phyloP scores from a whole-genome alignment of 805 yeast species.

The Candida andamanensis region DNA sequence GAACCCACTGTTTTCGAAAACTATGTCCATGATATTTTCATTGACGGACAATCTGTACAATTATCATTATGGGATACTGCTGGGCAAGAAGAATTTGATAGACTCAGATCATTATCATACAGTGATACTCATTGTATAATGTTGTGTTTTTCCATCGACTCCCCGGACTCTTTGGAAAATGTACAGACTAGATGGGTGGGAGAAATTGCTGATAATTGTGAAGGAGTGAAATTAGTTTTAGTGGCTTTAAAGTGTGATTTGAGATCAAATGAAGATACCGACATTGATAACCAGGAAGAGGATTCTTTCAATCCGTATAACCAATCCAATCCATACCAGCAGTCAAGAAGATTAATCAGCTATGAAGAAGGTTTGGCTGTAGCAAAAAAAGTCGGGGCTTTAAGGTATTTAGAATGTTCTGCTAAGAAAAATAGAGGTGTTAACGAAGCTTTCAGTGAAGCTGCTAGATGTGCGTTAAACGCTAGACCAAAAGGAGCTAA shows the following conservation, averaged over 20 bases:
- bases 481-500: slow-evolving; percentile 73
- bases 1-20: slow-evolving; percentile 98
- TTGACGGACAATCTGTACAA: slow-evolving; percentile 89
- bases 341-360: slow-evolving; percentile 54
- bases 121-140: slow-evolving; percentile 96
- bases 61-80: slow-evolving; percentile 98
- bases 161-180: slow-evolving; percentile 89
- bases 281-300: slow-evolving; percentile 25
- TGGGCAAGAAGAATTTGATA: slow-evolving; percentile 97
- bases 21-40: slow-evolving; percentile 93
- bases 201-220: slow-evolving; percentile 94
- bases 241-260: slow-evolving; percentile 95
- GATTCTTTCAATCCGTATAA: slow-evolving; percentile 27
- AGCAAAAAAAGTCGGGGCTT: slow-evolving; percentile 90
- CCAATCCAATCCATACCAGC: slow-evolving; percentile 23
- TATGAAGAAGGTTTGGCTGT: slow-evolving; percentile 92
- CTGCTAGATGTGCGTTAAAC: slow-evolving; percentile 91
- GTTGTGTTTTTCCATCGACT: slow-evolving; percentile 93
- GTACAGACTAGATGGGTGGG: slow-evolving; percentile 97
- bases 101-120: slow-evolving; percentile 86
- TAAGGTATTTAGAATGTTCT: slow-evolving; percentile 92
- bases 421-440: slow-evolving; percentile 96
- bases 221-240: slow-evolving; percentile 87
- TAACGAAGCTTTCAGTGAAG: slow-evolving; percentile 98
- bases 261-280: slow-evolving; percentile 57